phyloP scores from a whole-genome alignment of 2,329 filamentous ascomycete species.

The Rhinocladiella mackenziei region DNA sequence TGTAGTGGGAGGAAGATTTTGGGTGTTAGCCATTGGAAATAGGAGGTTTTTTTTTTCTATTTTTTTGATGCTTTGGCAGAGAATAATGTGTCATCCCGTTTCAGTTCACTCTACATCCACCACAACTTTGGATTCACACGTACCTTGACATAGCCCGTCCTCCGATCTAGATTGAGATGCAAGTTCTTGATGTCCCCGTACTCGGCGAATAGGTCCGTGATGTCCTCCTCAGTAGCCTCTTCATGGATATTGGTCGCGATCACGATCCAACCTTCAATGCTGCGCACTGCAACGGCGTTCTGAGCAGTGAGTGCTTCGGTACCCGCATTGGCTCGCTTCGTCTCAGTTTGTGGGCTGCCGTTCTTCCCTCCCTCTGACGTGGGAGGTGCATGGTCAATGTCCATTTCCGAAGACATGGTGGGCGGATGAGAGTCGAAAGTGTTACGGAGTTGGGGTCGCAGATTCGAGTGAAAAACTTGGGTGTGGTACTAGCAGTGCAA shows the following conservation, averaged over 20 bases:
- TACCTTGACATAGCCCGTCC: constrained; percentile 67
- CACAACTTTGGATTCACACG: constrained; percentile 9
- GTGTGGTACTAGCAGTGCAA: neutral
- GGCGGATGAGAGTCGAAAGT: no score
- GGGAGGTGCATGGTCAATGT: constrained; percentile 36
- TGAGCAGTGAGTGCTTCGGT: constrained; percentile 43
- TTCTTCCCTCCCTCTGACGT: constrained; percentile 27
- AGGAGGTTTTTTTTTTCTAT: neutral
- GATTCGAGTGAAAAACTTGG: neutral
- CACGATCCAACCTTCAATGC: constrained; percentile 66
- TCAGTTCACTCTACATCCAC: constrained; percentile 3
- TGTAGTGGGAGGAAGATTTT: constrained; percentile 36
- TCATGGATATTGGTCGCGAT: constrained; percentile 67
- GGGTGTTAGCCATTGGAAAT: no score
- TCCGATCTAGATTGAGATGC: constrained; percentile 61
- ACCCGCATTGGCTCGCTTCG: constrained; percentile 26
- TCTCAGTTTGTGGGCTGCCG: constrained; percentile 13
- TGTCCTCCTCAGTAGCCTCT: constrained; percentile 63
- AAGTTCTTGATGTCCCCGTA: constrained; percentile 65
- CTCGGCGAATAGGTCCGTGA: constrained; percentile 63
- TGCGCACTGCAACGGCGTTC: constrained; percentile 57
- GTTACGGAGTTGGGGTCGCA: neutral
- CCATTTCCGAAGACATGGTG: constrained; percentile 45
- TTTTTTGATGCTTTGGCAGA: no score
- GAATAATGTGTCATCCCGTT: no score